phyloP scores from a whole-genome alignment of 2,329 filamentous ascomycete species.

The Cordyceps fumosorosea region DNA sequence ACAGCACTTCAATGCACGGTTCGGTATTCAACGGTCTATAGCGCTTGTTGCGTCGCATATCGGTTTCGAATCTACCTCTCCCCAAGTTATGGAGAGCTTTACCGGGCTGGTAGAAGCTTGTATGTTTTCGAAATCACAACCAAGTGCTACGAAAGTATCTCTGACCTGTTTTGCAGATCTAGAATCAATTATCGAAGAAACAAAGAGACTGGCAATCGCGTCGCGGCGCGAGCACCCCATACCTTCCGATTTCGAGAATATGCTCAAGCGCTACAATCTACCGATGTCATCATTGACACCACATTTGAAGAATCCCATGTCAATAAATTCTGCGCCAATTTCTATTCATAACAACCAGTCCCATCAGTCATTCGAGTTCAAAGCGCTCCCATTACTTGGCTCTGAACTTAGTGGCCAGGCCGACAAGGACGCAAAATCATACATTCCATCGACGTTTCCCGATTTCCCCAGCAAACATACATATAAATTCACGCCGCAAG shows the following conservation, averaged over 20 bases:
- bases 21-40: slow-evolving; percentile 47
- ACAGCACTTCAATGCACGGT: slow-evolving; percentile 27
- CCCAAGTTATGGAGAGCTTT: slow-evolving; percentile 54
- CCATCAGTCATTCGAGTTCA: slow-evolving; percentile 24
- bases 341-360: slow-evolving; percentile 32
- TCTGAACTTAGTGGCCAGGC: slow-evolving; percentile 50
- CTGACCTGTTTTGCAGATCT: slow-evolving; percentile 37
- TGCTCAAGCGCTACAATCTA: slow-evolving; percentile 45
- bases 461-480: slow-evolving; percentile 59
- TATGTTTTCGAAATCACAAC: slow-evolving; percentile 27
- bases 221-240: slow-evolving; percentile 47
- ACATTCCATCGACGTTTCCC: slow-evolving; percentile 54
- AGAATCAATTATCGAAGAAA: slow-evolving; percentile 39
- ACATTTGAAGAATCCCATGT: slow-evolving; percentile 49
- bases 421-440: slow-evolving; percentile 49
- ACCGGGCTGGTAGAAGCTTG: slow-evolving; percentile 50
- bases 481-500: slow-evolving; percentile 52
- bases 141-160: too few relatives aligned
- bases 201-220: slow-evolving; percentile 40
- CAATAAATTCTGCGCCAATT: slow-evolving; percentile 25
- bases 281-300: slow-evolving; percentile 45
- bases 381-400: slow-evolving; percentile 40
- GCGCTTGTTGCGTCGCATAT: slow-evolving; percentile 49
- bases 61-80: slow-evolving; percentile 49
- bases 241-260: slow-evolving; percentile 51